phyloP scores from a whole-genome alignment of 306 rosid species.

The Prinsepia uniflora region DNA sequence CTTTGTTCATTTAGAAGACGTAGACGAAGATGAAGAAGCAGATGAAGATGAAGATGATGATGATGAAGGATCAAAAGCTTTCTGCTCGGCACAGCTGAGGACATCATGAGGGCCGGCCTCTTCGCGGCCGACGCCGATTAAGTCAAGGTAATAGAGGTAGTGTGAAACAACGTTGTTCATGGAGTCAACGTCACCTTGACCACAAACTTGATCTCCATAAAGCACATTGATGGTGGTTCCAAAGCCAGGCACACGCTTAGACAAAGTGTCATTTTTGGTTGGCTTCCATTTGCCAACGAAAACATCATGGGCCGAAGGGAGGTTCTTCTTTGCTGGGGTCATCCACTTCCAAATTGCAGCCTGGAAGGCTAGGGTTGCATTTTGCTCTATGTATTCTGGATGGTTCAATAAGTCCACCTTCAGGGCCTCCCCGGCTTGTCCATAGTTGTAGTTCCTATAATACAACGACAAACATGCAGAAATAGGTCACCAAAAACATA shows the following conservation, averaged over 20 bases:
- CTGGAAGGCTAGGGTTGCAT: constrained; percentile 90
- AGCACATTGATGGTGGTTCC: constrained; percentile 88
- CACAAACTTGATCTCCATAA: constrained; percentile 65
- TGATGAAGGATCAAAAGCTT: constrained; percentile 53
- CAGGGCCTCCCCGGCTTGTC: constrained; percentile 72
- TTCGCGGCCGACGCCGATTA: constrained; percentile 72
- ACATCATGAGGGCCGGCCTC: constrained; percentile 63
- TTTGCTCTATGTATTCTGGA: constrained; percentile 91
- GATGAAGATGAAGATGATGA: background rate
- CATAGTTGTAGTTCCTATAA: constrained; percentile 86
- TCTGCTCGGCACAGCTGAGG: constrained; percentile 62
- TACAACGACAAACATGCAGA: background rate
- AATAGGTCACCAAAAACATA: background rate
- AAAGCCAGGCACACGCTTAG: constrained; percentile 69
- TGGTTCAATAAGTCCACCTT: constrained; percentile 66
- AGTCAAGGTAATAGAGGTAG: constrained; percentile 68
- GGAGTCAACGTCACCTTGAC: constrained; percentile 68
- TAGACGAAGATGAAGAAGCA: constrained; percentile 38
- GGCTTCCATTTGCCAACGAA: constrained; percentile 96
- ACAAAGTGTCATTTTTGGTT: constrained; percentile 74
- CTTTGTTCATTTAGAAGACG: background rate
- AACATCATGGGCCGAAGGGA: constrained; percentile 86
- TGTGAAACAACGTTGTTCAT: constrained; percentile 76
- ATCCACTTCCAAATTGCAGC: constrained; percentile 96
- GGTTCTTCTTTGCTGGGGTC: constrained; percentile 65